These are phyloP conservation scores for Calophaca sinica DNA, from an alignment of 306 rosid species.

Conservation along the genomic window DNA sequence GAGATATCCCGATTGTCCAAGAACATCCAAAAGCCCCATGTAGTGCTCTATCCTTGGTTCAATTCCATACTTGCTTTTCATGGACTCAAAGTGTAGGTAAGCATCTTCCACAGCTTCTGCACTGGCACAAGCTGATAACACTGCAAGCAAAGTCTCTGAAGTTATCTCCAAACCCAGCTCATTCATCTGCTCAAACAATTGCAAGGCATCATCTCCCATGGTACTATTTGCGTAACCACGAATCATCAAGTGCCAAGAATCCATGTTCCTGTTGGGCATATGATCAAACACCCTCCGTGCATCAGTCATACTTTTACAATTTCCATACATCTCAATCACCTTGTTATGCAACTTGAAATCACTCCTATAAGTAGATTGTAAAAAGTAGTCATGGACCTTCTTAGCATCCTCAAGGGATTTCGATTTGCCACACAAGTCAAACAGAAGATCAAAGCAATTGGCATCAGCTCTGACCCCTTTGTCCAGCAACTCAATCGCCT, in stretches of 20 bases:
- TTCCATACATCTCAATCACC: constrained; percentile 82
- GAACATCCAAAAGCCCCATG: constrained; percentile 79
- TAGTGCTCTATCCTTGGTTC: constrained; percentile 65
- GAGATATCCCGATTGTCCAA: constrained; percentile 81
- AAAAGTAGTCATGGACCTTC: constrained; percentile 77
- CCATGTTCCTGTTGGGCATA: constrained; percentile 68
- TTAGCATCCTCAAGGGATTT: constrained; percentile 78
- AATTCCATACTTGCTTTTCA: constrained; percentile 73
- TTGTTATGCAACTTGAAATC: constrained; percentile 63
- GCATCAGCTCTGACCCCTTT: constrained; percentile 81
- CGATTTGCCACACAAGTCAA: constrained; percentile 63
- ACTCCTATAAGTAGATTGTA: constrained; percentile 76
- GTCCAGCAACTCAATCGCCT: constrained; percentile 77
- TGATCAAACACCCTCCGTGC: constrained; percentile 91
- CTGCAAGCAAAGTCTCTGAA: constrained; percentile 73
- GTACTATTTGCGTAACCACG: constrained; percentile 73
- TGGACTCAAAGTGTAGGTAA: constrained; percentile 68
- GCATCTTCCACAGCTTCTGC: constrained; percentile 90
- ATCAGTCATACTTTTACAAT: constrained; percentile 79
- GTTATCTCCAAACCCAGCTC: constrained; percentile 67
- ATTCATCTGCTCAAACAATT: constrained; percentile 78
- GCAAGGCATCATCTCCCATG: constrained; percentile 87
- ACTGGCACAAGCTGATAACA: constrained; percentile 82
- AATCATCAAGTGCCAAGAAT: constrained; percentile 87
- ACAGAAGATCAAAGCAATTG: constrained; percentile 62